Conservation (phyloP, 2,329 filamentous ascomycete species). For the Epichloe hybrida region DNA sequence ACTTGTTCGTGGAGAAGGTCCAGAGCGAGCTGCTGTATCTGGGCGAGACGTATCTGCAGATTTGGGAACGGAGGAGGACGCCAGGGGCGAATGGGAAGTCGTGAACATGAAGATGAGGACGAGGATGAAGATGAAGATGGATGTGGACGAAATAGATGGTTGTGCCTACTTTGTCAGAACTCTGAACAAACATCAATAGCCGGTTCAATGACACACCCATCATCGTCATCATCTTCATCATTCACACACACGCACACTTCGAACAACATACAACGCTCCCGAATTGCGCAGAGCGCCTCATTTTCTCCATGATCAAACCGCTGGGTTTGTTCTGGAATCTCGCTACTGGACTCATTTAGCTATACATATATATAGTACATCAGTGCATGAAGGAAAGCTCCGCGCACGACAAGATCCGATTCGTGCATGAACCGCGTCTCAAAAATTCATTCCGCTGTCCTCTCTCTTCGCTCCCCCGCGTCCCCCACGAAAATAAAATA, state of each 20-base stretch:
- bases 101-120: background rate
- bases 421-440: background rate
- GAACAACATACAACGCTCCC: too few species aligned
- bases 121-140: too few species aligned
- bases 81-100: background rate
- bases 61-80: conserved; percentile 73
- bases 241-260: too few species aligned
- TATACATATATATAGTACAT: conserved; percentile 5
- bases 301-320: background rate
- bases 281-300: too few species aligned
- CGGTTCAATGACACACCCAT: too few species aligned
- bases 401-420: background rate
- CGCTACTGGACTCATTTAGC: background rate
- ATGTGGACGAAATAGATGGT: too few species aligned
- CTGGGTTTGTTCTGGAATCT: background rate
- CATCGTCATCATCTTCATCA: too few species aligned
- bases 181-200: too few species aligned
- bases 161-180: too few species aligned
- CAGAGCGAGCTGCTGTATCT: conserved; percentile 83
- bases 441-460: background rate
- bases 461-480: background rate
- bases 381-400: background rate
- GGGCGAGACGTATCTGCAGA: conserved; percentile 87
- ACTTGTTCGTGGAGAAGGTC: conserved; percentile 82
- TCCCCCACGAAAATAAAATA: accelerated